Conservation (phyloP, 2,329 filamentous ascomycete species). For the Colletotrichum tropicicola region DNA sequence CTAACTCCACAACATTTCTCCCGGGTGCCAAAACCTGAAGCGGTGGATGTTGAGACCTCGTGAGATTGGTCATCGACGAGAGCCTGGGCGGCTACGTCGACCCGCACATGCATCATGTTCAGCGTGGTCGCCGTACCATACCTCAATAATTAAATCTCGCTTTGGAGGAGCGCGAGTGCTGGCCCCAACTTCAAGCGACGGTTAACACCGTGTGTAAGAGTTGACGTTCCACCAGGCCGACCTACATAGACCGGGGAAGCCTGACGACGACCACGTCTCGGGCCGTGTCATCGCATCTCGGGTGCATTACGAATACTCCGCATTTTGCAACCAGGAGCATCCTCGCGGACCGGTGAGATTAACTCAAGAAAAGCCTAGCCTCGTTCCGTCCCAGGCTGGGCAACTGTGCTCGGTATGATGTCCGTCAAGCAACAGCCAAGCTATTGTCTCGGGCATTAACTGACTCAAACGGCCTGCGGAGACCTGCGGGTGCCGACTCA, state of each 20-base stretch:
- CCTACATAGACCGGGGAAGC: neutral
- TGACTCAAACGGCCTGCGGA: neutral
- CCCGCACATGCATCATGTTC: no score
- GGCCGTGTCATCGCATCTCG: neutral
- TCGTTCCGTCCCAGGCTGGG: neutral
- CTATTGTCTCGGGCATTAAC: neutral
- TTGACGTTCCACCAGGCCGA: neutral
- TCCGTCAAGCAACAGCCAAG: slow-evolving; percentile 3
- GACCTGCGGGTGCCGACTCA: neutral
- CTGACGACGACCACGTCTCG: neutral
- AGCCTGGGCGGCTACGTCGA: no score
- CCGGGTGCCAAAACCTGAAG: no score
- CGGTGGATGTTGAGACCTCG: no score
- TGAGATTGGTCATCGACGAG: no score
- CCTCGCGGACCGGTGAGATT: neutral
- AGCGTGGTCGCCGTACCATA: no score
- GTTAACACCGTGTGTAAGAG: no score
- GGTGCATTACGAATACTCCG: neutral
- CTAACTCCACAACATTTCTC: no score
- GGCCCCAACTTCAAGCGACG: no score
- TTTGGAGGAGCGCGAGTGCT: no score
- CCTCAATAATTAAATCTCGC: no score
- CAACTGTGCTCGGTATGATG: slow-evolving; percentile 3
- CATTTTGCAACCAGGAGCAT: neutral
- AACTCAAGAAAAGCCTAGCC: neutral